These are phyloP conservation scores for Acephala macrosclerotiorum DNA, from an alignment of 2,329 filamentous ascomycete genomes.

Conservation along the genomic window DNA sequence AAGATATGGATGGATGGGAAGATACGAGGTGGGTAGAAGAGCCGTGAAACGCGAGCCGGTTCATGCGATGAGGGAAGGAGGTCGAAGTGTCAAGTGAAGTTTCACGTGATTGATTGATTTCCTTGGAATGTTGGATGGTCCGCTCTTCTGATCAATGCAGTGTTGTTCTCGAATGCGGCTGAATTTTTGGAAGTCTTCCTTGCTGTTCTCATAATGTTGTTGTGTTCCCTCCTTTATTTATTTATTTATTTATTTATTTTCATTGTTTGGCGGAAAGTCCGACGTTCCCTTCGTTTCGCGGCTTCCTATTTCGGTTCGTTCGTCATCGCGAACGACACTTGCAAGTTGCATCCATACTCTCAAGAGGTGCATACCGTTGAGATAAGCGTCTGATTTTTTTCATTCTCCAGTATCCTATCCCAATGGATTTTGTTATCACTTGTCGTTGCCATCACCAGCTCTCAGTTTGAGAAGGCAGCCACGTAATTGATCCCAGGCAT, in stretches of 20 bases:
- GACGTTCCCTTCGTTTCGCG: neutral
- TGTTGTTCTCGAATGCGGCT: no score
- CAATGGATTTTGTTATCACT: neutral
- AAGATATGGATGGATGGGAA: neutral
- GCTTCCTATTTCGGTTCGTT: neutral
- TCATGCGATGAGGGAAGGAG: neutral
- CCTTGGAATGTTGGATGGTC: no score
- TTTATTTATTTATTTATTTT: neutral
- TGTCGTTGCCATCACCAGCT: neutral
- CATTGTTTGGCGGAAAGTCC: neutral
- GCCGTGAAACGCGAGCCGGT: neutral
- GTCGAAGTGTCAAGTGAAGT: neutral
- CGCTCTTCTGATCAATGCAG: no score
- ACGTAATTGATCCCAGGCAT: neutral
- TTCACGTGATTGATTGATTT: neutral
- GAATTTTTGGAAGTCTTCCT: no score
- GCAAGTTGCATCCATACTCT: neutral
- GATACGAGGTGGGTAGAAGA: neutral
- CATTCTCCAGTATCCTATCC: neutral
- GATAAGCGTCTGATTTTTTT: neutral
- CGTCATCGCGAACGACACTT: neutral
- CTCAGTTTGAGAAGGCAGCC: neutral
- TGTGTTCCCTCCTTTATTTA: neutral
- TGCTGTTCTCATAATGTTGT: no score
- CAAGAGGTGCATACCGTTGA: neutral